These are phyloP conservation scores for Aspergillus hortae DNA, from an alignment of 2,329 filamentous ascomycete genomes.

Conservation along the genomic window DNA sequence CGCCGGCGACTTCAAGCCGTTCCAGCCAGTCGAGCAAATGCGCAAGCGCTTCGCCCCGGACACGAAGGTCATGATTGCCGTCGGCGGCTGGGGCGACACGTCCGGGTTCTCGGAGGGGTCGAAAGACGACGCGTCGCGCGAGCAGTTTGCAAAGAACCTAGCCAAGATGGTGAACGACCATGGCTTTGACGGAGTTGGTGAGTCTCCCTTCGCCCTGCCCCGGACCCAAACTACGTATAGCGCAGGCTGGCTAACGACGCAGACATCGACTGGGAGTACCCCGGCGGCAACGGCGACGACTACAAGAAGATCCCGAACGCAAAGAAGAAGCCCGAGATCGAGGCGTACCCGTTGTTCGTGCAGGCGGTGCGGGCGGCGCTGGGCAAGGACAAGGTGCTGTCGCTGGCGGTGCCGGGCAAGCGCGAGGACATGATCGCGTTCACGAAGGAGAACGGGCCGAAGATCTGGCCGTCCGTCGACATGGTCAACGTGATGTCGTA, in stretches of 20 bases:
- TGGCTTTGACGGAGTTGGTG: constrained; percentile 63
- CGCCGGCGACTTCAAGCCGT: constrained; percentile 48
- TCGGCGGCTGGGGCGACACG: constrained; percentile 73
- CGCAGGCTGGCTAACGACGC: background rate
- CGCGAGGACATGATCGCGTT: constrained; percentile 66
- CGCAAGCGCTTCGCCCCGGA: constrained; percentile 51
- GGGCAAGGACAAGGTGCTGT: constrained; percentile 58
- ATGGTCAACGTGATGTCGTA: constrained; percentile 71
- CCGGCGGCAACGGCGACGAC: constrained; percentile 63
- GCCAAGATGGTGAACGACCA: constrained; percentile 58
- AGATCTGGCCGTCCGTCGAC: constrained; percentile 59
- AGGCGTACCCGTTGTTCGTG: constrained; percentile 60
- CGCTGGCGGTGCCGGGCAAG: constrained; percentile 64
- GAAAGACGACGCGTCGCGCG: constrained; percentile 49
- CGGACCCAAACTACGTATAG: too few relatives aligned
- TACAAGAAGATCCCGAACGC: constrained; percentile 62
- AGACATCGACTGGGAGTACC: constrained; percentile 67
- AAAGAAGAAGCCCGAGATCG: constrained; percentile 57
- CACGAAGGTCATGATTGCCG: constrained; percentile 65
- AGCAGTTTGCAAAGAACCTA: constrained; percentile 62
- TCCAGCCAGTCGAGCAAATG: constrained; percentile 50
- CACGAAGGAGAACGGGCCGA: constrained; percentile 52
- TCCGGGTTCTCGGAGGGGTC: constrained; percentile 59
- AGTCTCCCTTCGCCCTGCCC: too few relatives aligned
- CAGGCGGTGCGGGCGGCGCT: constrained; percentile 56